Evolutionary conservation across 2,329 filamentous ascomycete species (phyloP), one percentile per base, ranked within the genome.

Genomic region (Trichoderma harzianum): DNA sequence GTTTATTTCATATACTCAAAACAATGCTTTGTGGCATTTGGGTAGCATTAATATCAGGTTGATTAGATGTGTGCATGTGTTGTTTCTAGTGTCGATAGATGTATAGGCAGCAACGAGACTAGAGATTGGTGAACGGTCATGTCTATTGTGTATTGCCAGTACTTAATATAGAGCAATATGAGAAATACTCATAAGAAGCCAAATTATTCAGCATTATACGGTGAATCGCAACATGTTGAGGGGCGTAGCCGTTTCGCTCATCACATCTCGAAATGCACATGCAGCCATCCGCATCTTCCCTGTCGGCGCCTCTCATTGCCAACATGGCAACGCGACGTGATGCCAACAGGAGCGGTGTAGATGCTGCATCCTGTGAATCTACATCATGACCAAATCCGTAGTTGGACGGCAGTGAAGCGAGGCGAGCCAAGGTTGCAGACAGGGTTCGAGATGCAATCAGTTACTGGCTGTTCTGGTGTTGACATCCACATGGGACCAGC

Each of bases 251-350:
- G 10, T 53, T 7, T 21, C 4, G 14, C 34, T 28, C 28, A 53
- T 62, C 39, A 62, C 16, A 24, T 62, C 30, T 26, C 57, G 14
- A 62, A n/a, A 69, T 69, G 57, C 14, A 51, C n/a, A 69, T 69
- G 57, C 39, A 51, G 36, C 36, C 36, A 39, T 36, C 67, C 30
- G 63, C 21, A 26, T 39, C 21, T 55, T n/a, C 32, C 63, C n/a
- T 57, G 26, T n/a, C 47, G 7, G 21, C 30, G 39, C 63, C 30
- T 47, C 28, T 36, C 43, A 36, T 32, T 66, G 32, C 47, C 47
- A 57, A 28, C 63, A 64, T 64, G 61, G 36, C 61, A 64, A 26
- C 16, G 36, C 26, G 24, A 34, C 60, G 24, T 55, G n/a, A 66
- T 8, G 39, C 26, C 21, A 39, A 30, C 30, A 16, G 47, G 47